Evolutionary conservation across 2,329 filamentous ascomycete genomes (phyloP).

Genomic region (Cordyceps sp.): DNA sequence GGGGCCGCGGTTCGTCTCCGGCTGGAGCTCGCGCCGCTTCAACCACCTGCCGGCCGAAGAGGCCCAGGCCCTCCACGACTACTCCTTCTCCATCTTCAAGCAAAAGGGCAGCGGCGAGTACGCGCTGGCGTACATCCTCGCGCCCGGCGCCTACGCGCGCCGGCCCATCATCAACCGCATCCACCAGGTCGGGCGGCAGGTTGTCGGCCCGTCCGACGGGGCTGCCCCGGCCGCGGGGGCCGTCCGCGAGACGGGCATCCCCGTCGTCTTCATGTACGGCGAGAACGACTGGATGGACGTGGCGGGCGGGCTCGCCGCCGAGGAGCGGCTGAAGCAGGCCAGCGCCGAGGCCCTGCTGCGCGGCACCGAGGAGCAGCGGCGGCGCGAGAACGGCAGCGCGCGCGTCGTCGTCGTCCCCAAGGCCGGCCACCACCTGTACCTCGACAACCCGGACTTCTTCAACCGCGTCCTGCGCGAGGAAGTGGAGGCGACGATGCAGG

Average conservation of each 20-base stretch:
- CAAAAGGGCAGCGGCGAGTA: slow-evolving; percentile 90
- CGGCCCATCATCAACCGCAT: slow-evolving; percentile 78
- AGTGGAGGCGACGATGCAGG: slow-evolving; percentile 29
- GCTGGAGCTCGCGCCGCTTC: slow-evolving; percentile 88
- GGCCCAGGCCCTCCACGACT: slow-evolving; percentile 73
- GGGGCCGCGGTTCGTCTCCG: slow-evolving; percentile 80
- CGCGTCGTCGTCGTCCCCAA: slow-evolving; percentile 63
- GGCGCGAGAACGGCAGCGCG: slow-evolving; percentile 59
- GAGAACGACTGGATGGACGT: slow-evolving; percentile 99
- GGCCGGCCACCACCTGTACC: slow-evolving; percentile 42
- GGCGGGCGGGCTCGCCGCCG: slow-evolving; percentile 62
- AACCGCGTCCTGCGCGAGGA: slow-evolving; percentile 35
- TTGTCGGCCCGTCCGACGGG: too few species aligned
- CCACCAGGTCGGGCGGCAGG: slow-evolving; percentile 67
- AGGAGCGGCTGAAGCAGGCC: slow-evolving; percentile 61
- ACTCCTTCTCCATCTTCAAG: slow-evolving; percentile 86
- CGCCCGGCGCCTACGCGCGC: slow-evolving; percentile 82
- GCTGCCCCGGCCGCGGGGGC: too few species aligned
- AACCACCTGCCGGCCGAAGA: slow-evolving; percentile 71
- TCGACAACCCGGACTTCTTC: slow-evolving; percentile 42
- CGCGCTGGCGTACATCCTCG: slow-evolving; percentile 78
- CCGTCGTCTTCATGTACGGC: slow-evolving; percentile 88
- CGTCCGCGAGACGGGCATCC: slow-evolving; percentile 61
- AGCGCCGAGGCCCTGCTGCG: slow-evolving; percentile 40
- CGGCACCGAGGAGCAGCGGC: slow-evolving; percentile 50